phyloP scores from a whole-genome alignment of 1,284 basidiomycete genomes.

The Mycosarcoma mackinlayi region DNA sequence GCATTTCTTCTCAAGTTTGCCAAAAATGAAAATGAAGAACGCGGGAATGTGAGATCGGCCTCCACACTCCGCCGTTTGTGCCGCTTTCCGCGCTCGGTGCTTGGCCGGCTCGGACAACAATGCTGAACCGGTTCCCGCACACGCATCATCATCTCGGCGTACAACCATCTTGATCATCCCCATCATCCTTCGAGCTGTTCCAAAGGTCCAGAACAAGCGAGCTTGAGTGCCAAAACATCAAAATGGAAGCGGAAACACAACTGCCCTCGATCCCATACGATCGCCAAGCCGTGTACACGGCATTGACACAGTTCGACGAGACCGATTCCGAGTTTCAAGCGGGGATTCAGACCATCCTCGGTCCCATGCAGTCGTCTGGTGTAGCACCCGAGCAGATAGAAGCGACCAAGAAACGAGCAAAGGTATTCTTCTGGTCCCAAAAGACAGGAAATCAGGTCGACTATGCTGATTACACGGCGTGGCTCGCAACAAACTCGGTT shows the following conservation, averaged over 20 bases:
- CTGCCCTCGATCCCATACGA: conserved; percentile 34
- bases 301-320: conserved; percentile 32
- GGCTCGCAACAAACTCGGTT: conserved; percentile 26
- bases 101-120: conserved; percentile 9
- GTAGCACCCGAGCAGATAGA: conserved; percentile 42
- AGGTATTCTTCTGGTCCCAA: conserved; percentile 49
- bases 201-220: no score
- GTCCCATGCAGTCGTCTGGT: conserved; percentile 44
- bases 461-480: conserved; percentile 37
- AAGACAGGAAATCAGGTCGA: conserved; percentile 43
- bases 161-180: background rate
- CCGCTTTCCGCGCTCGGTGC: conserved; percentile 1
- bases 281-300: conserved; percentile 35
- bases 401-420: conserved; percentile 44
- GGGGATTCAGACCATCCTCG: conserved; percentile 52
- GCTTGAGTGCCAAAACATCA: no score
- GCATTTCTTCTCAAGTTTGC: conserved; percentile 7
- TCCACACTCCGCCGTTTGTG: conserved; percentile 5
- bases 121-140: conserved; percentile 6
- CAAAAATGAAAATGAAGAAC: conserved; percentile 5
- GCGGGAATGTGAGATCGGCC: conserved; percentile 5
- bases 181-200: background rate
- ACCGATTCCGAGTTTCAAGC: conserved; percentile 43
- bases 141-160: background rate
- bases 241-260: conserved; percentile 19